Evolutionary conservation across 805 yeast genomes (phyloP).

Genomic region (Priceomyces haplophilus): DNA sequence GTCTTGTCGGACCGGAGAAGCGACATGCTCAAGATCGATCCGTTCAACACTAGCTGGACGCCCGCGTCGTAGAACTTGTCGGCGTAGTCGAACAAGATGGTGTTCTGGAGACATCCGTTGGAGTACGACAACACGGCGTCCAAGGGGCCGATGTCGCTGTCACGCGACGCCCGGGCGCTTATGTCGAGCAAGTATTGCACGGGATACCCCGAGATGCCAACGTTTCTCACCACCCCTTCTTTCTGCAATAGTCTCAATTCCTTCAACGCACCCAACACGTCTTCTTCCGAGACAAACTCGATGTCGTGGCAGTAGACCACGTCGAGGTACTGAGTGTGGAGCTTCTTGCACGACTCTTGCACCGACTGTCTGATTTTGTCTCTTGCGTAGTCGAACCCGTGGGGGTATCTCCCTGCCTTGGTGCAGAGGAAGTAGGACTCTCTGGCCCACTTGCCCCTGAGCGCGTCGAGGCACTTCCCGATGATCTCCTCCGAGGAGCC

Average conservation of each 20-base stretch:
- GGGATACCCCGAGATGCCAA: conserved; percentile 89
- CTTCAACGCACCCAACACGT: conserved; percentile 59
- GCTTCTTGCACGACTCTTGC: conserved; percentile 60
- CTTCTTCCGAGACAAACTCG: conserved; percentile 64
- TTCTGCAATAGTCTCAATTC: conserved; percentile 58
- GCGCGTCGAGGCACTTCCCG: conserved; percentile 56
- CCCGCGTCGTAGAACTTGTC: conserved; percentile 55
- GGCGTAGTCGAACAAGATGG: conserved; percentile 44
- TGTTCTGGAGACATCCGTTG: conserved; percentile 80
- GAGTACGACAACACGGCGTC: conserved; percentile 79
- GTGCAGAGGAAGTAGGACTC: conserved; percentile 70
- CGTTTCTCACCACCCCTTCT: conserved; percentile 57
- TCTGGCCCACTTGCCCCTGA: conserved; percentile 43
- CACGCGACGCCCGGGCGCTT: conserved; percentile 37
- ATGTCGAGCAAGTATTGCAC: conserved; percentile 60
- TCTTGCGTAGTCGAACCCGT: conserved; percentile 74
- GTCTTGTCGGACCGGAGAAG: conserved; percentile 66
- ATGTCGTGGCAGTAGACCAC: conserved; percentile 85
- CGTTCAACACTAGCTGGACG: conserved; percentile 63
- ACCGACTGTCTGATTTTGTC: conserved; percentile 61
- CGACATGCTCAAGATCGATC: conserved; percentile 88
- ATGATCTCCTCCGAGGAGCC: conserved; percentile 80
- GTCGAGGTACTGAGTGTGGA: conserved; percentile 69
- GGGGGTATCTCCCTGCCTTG: conserved; percentile 76
- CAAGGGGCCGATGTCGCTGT: conserved; percentile 52